phyloP scores from a whole-genome alignment of 1,284 basidiomycete species.

The Gomphus bonarii region DNA sequence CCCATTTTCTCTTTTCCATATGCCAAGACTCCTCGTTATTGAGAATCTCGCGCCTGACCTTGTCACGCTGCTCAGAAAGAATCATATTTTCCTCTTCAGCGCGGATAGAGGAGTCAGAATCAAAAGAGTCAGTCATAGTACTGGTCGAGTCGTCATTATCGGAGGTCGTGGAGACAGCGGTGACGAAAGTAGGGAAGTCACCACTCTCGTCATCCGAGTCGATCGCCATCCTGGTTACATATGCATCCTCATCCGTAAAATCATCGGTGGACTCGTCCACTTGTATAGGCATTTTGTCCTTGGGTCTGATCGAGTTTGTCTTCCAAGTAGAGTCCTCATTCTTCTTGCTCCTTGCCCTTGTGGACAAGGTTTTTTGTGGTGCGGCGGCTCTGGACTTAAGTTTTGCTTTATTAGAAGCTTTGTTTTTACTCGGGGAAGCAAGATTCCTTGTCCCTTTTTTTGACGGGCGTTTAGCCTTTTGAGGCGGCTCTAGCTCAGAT shows the following conservation, averaged over 20 bases:
- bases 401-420: neutral
- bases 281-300: neutral
- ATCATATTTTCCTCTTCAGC: slow-evolving; percentile 56
- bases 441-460: neutral
- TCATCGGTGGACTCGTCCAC: slow-evolving; percentile 6
- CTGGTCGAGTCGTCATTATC: slow-evolving; percentile 7
- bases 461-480: neutral
- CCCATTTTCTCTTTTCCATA: slow-evolving; percentile 24
- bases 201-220: slow-evolving; percentile 18
- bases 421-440: neutral
- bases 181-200: slow-evolving; percentile 58
- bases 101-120: slow-evolving; percentile 45
- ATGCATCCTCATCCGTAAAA: slow-evolving; percentile 3
- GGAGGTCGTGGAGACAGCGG: slow-evolving; percentile 35
- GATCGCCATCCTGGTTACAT: slow-evolving; percentile 3
- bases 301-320: neutral
- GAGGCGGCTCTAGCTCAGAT: neutral
- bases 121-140: slow-evolving; percentile 16
- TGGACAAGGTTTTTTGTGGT: neutral
- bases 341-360: neutral
- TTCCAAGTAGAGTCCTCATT: slow-evolving; percentile 7
- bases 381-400: neutral
- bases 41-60: slow-evolving; percentile 42
- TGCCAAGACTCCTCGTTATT: slow-evolving; percentile 33
- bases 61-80: slow-evolving; percentile 26